phyloP scores from a whole-genome alignment of 352 stramenopile species.

The Phytophthora boehmeriae region DNA sequence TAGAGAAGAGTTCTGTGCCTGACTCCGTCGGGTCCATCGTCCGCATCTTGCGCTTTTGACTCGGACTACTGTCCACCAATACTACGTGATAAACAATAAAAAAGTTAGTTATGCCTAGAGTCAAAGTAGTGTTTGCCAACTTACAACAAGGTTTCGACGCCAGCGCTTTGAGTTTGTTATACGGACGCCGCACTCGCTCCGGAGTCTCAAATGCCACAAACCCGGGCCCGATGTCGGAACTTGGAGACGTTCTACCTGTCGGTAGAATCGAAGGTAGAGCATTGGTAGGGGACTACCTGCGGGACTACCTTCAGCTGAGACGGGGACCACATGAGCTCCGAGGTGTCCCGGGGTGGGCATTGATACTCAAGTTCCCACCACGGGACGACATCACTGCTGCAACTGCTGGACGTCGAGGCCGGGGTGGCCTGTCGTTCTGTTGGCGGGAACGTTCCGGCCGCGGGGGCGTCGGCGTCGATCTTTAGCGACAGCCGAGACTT shows the following conservation, averaged over 20 bases:
- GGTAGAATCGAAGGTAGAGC: background rate
- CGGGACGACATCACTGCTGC: constrained; percentile 36
- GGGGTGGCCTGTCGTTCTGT: constrained; percentile 32
- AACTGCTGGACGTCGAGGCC: constrained; percentile 40
- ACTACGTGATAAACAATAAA: constrained; percentile 21
- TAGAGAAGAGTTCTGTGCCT: constrained; percentile 37
- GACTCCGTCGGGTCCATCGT: constrained; percentile 46
- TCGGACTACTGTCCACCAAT: constrained; percentile 59
- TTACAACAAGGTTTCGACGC: constrained; percentile 32
- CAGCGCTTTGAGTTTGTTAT: constrained; percentile 20
- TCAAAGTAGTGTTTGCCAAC: too few relatives aligned
- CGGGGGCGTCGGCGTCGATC: constrained; percentile 34
- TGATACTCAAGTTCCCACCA: constrained; percentile 71
- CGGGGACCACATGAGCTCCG: constrained; percentile 50
- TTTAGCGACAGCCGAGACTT: constrained; percentile 36
- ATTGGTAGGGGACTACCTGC: too few relatives aligned
- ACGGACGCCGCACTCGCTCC: constrained; percentile 41
- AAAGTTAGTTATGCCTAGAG: too few relatives aligned
- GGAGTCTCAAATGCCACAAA: constrained; percentile 44
- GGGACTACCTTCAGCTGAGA: constrained; percentile 23
- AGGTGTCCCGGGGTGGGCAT: constrained; percentile 60
- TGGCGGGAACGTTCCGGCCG: constrained; percentile 3
- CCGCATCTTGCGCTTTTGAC: constrained; percentile 75
- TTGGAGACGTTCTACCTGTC: background rate
- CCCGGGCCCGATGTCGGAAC: constrained; percentile 14